These are phyloP conservation scores for Ramaria sp. DNA, from an alignment of 768 basidiomycete genomes.

Conservation along the genomic window DNA sequence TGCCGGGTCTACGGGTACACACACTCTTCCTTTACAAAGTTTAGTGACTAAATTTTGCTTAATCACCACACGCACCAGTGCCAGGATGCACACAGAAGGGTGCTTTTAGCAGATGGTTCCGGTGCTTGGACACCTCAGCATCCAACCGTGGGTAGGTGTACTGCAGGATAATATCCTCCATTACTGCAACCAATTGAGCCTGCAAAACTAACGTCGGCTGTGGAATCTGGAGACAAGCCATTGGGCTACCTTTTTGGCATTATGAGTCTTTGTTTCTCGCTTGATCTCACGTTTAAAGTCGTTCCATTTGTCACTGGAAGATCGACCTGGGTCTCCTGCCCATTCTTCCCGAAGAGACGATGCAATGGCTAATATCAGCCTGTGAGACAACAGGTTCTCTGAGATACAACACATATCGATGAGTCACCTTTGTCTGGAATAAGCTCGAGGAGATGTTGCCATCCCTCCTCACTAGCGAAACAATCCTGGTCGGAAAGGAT, in stretches of 20 bases:
- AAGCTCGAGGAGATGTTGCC: conserved; percentile 60
- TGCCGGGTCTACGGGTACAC: conserved; percentile 80
- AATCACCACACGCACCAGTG: conserved; percentile 34
- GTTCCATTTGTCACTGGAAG: conserved; percentile 66
- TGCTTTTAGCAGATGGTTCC: conserved; percentile 95
- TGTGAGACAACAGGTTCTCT: neutral
- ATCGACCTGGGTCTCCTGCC: conserved; percentile 36
- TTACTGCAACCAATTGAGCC: conserved; percentile 30
- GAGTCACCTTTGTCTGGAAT: conserved; percentile 46
- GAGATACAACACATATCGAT: neutral
- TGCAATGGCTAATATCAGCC: conserved; percentile 23
- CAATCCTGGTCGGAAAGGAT: conserved; percentile 79
- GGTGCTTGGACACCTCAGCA: conserved; percentile 92
- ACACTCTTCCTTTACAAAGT: conserved; percentile 54
- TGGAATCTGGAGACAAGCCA: neutral
- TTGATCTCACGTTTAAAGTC: conserved; percentile 31
- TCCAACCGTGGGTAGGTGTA: conserved; percentile 96
- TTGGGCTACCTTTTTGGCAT: neutral
- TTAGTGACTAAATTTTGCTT: neutral
- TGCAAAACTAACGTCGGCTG: conserved; percentile 8
- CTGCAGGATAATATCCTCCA: conserved; percentile 84
- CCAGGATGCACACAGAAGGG: conserved; percentile 97
- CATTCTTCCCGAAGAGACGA: conserved; percentile 45
- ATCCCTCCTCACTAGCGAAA: conserved; percentile 60
- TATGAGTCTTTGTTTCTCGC: neutral